Evolutionary conservation across 345 rosid genomes (phyloP), one percentile per base, ranked within the genome.

Genomic region (Boechera retrofracta): DNA sequence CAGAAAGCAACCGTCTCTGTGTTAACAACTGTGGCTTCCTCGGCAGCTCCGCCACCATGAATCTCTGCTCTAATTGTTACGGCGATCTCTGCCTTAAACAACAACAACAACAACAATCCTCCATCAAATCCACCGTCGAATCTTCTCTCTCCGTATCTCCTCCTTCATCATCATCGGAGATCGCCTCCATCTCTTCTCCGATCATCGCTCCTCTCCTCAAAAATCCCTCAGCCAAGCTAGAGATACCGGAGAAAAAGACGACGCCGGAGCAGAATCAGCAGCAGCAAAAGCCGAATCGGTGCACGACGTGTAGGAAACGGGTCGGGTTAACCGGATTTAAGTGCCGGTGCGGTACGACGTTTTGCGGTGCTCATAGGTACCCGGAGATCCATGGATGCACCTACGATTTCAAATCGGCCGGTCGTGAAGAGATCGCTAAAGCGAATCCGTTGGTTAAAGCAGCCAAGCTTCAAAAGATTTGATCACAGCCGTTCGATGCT

Each of bases 1-100:
- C 85, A n/a, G 87, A 86, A 67, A 85, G 87, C 9, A 83, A 84
- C 78, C 79, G 82, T 67, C 86, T 80, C 61, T 86, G 89, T 72
- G 86, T 39, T 21, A 86, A 86, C 72, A 84, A 86, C 82, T 86
- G 89, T 35, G 89, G 87, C n/a, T 84, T 86, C 61, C 77, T 82
- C 28, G 87, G 89, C 4, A 84, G 85, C 74, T 75, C 87, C 13
- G 77, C 86, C 48, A 86, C 85, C 61, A 84, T 84, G 87, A 86
- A 86, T 53, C 87, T 86, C 0, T 86, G 89, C 39, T 82, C 89
- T 11, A 82, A 84, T 57, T 86, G 89, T 54, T 86, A 86, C 81
- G 54, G 79, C 18, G 89, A 82, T 65, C 68, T 78, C 36, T 62
- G 82, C 13, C 82, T 82, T 13, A 78, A 84, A 18, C 81, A 86